phyloP scores from a whole-genome alignment of 805 yeast species.

The Ogataea degrootiae region DNA sequence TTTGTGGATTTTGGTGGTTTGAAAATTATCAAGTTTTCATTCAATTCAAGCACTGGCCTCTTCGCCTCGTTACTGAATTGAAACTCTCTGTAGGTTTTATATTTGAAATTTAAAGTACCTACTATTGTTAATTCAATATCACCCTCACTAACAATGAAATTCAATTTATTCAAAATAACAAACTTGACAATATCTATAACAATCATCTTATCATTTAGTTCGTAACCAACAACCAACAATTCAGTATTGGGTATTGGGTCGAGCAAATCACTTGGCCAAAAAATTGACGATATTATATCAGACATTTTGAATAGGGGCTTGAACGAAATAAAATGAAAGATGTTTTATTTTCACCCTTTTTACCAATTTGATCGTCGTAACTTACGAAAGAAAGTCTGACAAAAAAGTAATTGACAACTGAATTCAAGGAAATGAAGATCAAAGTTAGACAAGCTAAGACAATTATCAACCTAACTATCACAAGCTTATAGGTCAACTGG shows the following conservation, averaged over 20 bases:
- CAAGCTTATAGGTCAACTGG: neutral
- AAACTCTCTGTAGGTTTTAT: constrained; percentile 11
- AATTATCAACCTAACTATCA: neutral
- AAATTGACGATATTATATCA: constrained; percentile 11
- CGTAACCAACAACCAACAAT: constrained; percentile 26
- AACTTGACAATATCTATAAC: constrained; percentile 22
- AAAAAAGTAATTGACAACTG: constrained; percentile 4
- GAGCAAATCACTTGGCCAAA: constrained; percentile 30
- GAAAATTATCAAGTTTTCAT: constrained; percentile 42
- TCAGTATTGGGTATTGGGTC: constrained; percentile 3
- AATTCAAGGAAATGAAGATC: neutral
- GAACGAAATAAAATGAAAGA: neutral
- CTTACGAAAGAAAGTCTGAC: constrained; percentile 1
- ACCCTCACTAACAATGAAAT: constrained; percentile 10
- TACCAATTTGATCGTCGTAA: neutral
- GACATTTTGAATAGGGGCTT: neutral
- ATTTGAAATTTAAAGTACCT: constrained; percentile 24
- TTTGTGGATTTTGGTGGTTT: constrained; percentile 66
- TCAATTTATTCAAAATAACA: constrained; percentile 12
- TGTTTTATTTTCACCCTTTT: neutral
- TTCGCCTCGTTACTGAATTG: constrained; percentile 9
- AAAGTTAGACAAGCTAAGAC: neutral
- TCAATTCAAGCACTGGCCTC: constrained; percentile 12
- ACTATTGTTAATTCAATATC: constrained; percentile 22
- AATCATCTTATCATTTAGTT: constrained; percentile 18